Conservation (phyloP, 2,329 filamentous ascomycete genomes). For the Neopestalotiopsis clavispora region DNA sequence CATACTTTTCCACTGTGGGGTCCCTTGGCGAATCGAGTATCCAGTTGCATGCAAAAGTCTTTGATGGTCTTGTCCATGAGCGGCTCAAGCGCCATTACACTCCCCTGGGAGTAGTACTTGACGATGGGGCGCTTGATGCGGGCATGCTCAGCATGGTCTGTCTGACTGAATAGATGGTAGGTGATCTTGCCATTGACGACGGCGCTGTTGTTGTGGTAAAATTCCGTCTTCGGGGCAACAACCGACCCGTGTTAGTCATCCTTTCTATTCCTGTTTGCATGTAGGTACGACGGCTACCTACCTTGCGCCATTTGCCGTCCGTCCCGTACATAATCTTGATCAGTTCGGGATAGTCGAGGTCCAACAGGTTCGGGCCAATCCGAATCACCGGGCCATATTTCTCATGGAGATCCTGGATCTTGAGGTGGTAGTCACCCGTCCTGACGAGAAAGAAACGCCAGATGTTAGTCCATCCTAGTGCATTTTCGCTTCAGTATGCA, state of each 20-base stretch:
- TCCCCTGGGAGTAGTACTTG: conserved; percentile 30
- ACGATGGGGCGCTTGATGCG: conserved; percentile 31
- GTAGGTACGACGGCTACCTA: conserved; percentile 17
- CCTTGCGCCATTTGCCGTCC: conserved; percentile 36
- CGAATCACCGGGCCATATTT: conserved; percentile 43
- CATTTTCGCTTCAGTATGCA: background rate
- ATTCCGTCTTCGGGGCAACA: conserved; percentile 28
- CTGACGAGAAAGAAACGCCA: conserved; percentile 37
- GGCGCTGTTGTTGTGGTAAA: conserved; percentile 33
- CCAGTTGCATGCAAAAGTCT: conserved; percentile 31
- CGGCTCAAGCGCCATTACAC: conserved; percentile 29
- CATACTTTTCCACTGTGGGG: conserved; percentile 21
- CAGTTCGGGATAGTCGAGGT: conserved; percentile 32
- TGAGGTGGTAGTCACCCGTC: conserved; percentile 30
- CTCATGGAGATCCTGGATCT: conserved; percentile 38
- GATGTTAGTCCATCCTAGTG: conserved; percentile 38
- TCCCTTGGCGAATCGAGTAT: conserved; percentile 29
- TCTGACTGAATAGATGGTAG: conserved; percentile 37
- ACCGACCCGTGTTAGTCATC: background rate
- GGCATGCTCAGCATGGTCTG: conserved; percentile 27
- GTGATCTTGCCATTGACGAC: conserved; percentile 33
- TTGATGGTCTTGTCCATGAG: conserved; percentile 33
- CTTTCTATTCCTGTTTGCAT: background rate
- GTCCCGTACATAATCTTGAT: conserved; percentile 39
- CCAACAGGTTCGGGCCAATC: conserved; percentile 38